Base-by-base conservation (phyloP, 2,329 filamentous ascomycete species). In the Elsinoe perseae region DNA sequence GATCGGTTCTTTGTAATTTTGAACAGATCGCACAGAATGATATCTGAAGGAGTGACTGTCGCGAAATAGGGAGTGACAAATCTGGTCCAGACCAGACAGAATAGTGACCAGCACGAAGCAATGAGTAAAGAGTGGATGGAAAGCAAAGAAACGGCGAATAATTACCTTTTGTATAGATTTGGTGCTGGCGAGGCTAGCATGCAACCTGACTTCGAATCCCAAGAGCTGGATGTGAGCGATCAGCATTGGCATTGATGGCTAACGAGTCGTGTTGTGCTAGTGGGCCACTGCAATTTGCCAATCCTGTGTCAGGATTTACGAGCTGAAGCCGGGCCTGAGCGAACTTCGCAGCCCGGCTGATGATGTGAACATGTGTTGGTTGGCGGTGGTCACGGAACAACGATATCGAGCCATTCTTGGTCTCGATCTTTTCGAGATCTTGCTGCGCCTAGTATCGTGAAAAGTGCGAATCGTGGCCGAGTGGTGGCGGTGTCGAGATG, bases 71-170 rank as follows among this genome's bases (percentile, higher is more conserved):
- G 20, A 28, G 48, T 52, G 48, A 36, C 28, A 16, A 23, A 20
- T 44, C 25, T 36, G 20, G 30, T 52, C 48, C 32, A 21, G 30
- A 52, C 48, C 48, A 52, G 48, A 34, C 30, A n/a, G 38, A 10
- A 38, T 12, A 25, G 48, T 52, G 48, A 52, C 48, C 48, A 52
- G 48, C 48, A 52, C 48, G 20, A 38, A 38, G 16, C 25, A 52
- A 38, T n/a, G 30, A 52, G 30, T 52, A 32, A 52, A 10, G 28
- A 38, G 44, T 30, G 27, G 25, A 50, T 50, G 28, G 16, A 16
- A 52, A 38, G 28, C 25, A 38, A 34, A 38, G 28, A 52, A 38
- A 52, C 25, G 20, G 28, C 27, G 48, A 18, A 52, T 32, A 52
- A 28, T 23, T 18, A 38, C 48, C 28, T 36, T 52, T 36, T 52